Base-by-base conservation (phyloP, 2,329 filamentous ascomycete species). In the Endocalyx cinctus region DNA sequence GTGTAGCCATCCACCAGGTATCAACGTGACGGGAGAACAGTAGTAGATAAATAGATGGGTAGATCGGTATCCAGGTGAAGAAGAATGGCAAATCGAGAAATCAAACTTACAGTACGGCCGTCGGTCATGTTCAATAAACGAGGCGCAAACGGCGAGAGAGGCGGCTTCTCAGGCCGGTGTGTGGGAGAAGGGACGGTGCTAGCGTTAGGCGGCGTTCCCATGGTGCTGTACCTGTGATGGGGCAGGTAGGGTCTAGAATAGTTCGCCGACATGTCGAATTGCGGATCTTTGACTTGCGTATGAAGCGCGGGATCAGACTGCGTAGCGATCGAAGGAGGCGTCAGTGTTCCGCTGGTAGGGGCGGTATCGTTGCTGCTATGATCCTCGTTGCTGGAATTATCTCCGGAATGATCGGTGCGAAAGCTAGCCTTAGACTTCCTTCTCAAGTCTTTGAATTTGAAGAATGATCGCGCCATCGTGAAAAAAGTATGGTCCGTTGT, bases 81-180 rank as follows among this genome's bases (percentile, higher is more conserved):
- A n/a, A n/a, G n/a, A n/a, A n/a, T n/a, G n/a, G n/a, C n/a, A n/a
- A n/a, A n/a, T n/a, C n/a, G n/a, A n/a, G 38, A 36, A 47, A 41
- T 40, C n/a, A 30, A 19, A n/a, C n/a, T n/a, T n/a, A n/a, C n/a
- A n/a, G n/a, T n/a, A n/a, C n/a, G n/a, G 47, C 84, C 85, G 45
- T 95, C 87, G 8, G 77, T 70, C 25, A 95, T 69, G 20, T 89
- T 95, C 27, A 82, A 66, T 25, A 96, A 77, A 48, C 79, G 78
- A 16, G 90, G 89, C 18, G 87, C 84, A 62, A 86, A 90, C 27
- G 82, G 79, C 34, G 88, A 95, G 13, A 80, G 74, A 6, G 82
- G 77, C 41, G 75, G 63, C n/a, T n/a, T n/a, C n/a, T n/a, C n/a
- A n/a, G n/a, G n/a, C n/a, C n/a, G 57, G 27, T 39, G 22, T 34